Evolutionary conservation across 164 flowering plant species (phyloP).

Genomic region (Protea cynaroides): DNA sequence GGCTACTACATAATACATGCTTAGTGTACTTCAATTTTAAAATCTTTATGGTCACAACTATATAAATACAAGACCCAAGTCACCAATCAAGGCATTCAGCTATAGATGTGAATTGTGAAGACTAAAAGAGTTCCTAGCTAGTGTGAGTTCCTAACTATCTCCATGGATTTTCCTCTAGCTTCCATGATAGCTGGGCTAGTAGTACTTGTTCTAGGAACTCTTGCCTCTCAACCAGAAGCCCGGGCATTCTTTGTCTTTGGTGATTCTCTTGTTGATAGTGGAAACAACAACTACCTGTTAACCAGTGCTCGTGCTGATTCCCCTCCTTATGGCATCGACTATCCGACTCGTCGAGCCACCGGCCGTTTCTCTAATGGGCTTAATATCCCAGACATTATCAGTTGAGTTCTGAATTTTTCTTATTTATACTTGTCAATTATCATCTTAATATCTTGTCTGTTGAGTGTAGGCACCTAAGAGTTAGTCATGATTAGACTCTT

Average conservation of each 20-base stretch:
- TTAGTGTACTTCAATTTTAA: too few species aligned
- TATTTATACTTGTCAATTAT: not conserved
- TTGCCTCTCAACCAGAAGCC: slow-evolving; percentile 18
- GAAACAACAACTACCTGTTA: slow-evolving; percentile 70
- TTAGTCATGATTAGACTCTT: too few species aligned
- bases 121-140: not conserved
- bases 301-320: slow-evolving; percentile 76
- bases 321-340: slow-evolving; percentile 78
- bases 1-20: not conserved
- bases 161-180: slow-evolving; percentile 10
- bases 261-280: slow-evolving; percentile 75
- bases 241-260: slow-evolving; percentile 85
- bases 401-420: slow-evolving; percentile 20
- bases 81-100: not conserved
- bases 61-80: not conserved
- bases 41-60: not conserved
- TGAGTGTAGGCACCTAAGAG: too few species aligned
- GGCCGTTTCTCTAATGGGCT: slow-evolving; percentile 89
- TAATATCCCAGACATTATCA: slow-evolving; percentile 73
- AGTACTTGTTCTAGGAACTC: not conserved
- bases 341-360: slow-evolving; percentile 56
- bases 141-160: not conserved
- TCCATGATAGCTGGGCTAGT: slow-evolving; percentile 4
- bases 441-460: too few species aligned
- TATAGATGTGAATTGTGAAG: not conserved